Evolutionary conservation across 2,329 filamentous ascomycete genomes (phyloP), one percentile per base, ranked within the genome.

Genomic region (Colletotrichum lupini): DNA sequence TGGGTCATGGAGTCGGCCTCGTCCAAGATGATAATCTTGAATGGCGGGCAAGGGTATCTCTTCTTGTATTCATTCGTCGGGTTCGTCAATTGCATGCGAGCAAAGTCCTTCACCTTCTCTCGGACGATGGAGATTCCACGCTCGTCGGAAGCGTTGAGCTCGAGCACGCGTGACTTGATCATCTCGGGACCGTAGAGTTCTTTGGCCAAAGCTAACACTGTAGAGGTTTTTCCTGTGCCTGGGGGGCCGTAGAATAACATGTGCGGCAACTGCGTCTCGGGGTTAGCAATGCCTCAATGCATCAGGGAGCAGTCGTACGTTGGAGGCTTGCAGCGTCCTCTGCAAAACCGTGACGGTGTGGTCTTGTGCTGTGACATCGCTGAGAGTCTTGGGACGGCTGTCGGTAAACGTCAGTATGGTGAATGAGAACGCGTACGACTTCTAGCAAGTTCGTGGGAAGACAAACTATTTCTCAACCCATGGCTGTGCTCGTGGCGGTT

Each of bases 241-340:
- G 97, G 97, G 0, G 97, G 97, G 4, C 97, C 97, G 81, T 99
- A 99, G 88, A 98, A 98, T 79, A 99, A 94, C 95, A 99, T 98
- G 84, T 99, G 97, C 3, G 97, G 97, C 52, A 99, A 93, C 91
- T 94, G 75, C 32, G 28, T 19, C 1, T 19, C 37, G 37, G 8
- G 8, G 75, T 77, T 60, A 68, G 64, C 63, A 37, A 30, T 14
- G 14, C 12, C 14, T n/a, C 5, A 30, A 22, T 16, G 24, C 60
- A 37, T 35, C 26, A 4, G 42, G 26, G n/a, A 42, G 28, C 16
- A n/a, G 37, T 28, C 85, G 61, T 82, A 95, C 93, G 80, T 99
- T 99, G 75, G 95, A 95, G 78, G 96, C 95, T 87, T 98, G 95
- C 26, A 99, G 88, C 32, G 95, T 98, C 78, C 97, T 91, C 81